phyloP scores from a whole-genome alignment of 441 rosid species.

The Bocquillonia castaneifolia region DNA sequence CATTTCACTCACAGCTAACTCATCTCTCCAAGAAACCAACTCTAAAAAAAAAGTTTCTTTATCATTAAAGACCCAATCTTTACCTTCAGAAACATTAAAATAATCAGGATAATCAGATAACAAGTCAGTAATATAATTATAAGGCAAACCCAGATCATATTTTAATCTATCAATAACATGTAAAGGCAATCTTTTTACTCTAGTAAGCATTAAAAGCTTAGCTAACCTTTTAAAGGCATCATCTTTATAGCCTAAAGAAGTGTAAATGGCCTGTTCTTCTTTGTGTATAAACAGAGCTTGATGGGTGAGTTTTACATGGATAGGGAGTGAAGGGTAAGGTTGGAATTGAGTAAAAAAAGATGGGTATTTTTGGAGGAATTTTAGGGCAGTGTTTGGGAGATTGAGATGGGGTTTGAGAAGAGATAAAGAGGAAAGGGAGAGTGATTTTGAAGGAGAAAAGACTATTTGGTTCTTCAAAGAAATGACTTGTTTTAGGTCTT shows the following conservation, averaged over 20 bases:
- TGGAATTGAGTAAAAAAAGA: slow-evolving; percentile 55
- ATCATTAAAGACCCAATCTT: slow-evolving; percentile 31
- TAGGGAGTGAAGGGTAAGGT: slow-evolving; percentile 58
- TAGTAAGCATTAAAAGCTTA: slow-evolving; percentile 61
- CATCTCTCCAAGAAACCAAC: slow-evolving; percentile 46
- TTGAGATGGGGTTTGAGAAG: slow-evolving; percentile 49
- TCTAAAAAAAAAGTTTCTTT: slow-evolving; percentile 42
- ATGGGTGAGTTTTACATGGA: slow-evolving; percentile 60
- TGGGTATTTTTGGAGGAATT: slow-evolving; percentile 43
- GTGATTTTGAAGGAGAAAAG: slow-evolving; percentile 46
- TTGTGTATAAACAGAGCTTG: slow-evolving; percentile 41
- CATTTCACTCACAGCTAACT: slow-evolving; percentile 57
- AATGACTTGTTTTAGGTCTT: slow-evolving; percentile 48
- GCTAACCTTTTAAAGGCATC: slow-evolving; percentile 42
- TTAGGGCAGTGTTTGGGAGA: slow-evolving; percentile 40
- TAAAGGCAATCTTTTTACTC: slow-evolving; percentile 47
- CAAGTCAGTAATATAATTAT: slow-evolving; percentile 48
- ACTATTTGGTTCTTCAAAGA: slow-evolving; percentile 58
- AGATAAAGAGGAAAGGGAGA: slow-evolving; percentile 60
- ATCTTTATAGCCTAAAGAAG: slow-evolving; percentile 28
- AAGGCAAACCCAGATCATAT: slow-evolving; percentile 72
- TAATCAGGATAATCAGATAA: slow-evolving; percentile 67
- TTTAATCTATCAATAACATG: slow-evolving; percentile 48
- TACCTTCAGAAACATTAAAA: slow-evolving; percentile 44
- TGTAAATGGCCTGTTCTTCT: slow-evolving; percentile 48